Conservation (phyloP, 2,329 filamentous ascomycete species). For the Neophaeococcomyces aloes region DNA sequence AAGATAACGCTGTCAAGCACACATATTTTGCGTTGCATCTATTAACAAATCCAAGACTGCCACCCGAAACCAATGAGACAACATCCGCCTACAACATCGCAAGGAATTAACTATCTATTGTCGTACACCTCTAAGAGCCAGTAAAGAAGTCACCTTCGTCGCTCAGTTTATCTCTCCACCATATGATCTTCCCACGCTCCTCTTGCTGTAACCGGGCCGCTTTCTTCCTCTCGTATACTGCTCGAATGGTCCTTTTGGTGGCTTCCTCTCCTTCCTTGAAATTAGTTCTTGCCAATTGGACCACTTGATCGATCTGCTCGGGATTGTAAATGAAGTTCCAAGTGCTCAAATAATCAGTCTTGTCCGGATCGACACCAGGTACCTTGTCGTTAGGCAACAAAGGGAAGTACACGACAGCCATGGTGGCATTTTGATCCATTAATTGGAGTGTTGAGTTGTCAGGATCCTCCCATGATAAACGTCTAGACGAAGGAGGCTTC, state of each 20-base stretch:
- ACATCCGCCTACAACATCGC: too few relatives aligned
- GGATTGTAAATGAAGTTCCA: constrained; percentile 98
- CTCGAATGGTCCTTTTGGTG: constrained; percentile 66
- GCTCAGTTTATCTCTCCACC: constrained; percentile 25
- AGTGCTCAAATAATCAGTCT: constrained; percentile 78
- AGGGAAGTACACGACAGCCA: constrained; percentile 83
- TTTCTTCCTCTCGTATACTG: constrained; percentile 89
- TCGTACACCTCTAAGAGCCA: not conserved
- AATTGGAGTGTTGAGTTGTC: constrained; percentile 59
- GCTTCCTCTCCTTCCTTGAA: constrained; percentile 72
- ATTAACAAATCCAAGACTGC: too few relatives aligned
- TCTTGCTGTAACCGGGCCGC: constrained; percentile 48
- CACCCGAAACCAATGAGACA: too few relatives aligned
- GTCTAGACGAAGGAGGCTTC: constrained; percentile 45
- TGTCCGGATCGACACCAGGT: constrained; percentile 69
- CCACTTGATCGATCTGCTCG: constrained; percentile 76
- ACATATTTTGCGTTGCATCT: too few relatives aligned
- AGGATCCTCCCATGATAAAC: constrained; percentile 30
- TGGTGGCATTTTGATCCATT: constrained; percentile 67
- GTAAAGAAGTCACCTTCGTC: constrained; percentile 18
- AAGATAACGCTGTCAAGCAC: too few relatives aligned
- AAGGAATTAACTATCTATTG: too few relatives aligned
- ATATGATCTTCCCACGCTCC: constrained; percentile 27
- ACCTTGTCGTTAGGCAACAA: constrained; percentile 69
- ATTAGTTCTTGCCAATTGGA: constrained; percentile 73